Conservation (phyloP, 2,329 filamentous ascomycete species). For the Macrophomina phaseolina region DNA sequence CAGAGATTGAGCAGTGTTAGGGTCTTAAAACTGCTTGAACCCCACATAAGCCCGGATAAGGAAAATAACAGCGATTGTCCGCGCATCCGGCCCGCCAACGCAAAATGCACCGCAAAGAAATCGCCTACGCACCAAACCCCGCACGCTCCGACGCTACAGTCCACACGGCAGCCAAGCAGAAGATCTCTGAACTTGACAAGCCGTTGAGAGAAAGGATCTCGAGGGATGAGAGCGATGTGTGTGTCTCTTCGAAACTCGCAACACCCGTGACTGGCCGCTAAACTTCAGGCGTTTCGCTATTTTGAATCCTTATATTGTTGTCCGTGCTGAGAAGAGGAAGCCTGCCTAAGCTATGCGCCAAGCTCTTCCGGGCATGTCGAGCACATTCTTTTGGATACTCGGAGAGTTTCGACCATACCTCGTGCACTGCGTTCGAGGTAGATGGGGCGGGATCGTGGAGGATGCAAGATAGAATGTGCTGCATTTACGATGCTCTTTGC, state of each 20-base stretch:
- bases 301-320: neutral
- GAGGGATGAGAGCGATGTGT: neutral
- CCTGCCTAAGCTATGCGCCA: neutral
- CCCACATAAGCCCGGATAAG: too few relatives aligned
- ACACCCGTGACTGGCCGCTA: neutral
- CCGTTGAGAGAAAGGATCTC: neutral
- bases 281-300: slow-evolving; percentile 1
- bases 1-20: too few relatives aligned
- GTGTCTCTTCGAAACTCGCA: neutral
- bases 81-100: too few relatives aligned
- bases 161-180: too few relatives aligned
- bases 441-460: neutral
- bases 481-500: neutral
- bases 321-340: too few relatives aligned
- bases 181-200: too few relatives aligned
- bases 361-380: neutral
- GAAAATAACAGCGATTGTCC: too few relatives aligned
- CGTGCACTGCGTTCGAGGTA: neutral
- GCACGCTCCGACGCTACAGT: too few relatives aligned
- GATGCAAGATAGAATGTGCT: neutral
- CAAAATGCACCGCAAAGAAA: too few relatives aligned
- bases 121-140: too few relatives aligned
- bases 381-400: neutral
- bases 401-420: neutral
- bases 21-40: too few relatives aligned